Conservation (phyloP, 164 flowering plant species). For the Liriodendron chinense region DNA sequence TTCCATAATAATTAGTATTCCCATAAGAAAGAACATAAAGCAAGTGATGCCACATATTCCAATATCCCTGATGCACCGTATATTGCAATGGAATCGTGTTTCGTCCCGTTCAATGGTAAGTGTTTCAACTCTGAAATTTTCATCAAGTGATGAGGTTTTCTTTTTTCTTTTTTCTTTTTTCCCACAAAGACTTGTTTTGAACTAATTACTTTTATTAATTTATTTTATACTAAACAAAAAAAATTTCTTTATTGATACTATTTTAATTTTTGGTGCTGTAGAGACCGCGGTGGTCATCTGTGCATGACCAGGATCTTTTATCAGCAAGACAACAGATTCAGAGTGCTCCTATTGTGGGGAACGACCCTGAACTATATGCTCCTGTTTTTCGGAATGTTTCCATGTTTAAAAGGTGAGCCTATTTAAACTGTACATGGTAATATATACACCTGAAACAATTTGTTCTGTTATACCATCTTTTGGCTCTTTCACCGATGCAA, state of each 20-base stretch:
- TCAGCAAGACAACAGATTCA: conserved; percentile 6
- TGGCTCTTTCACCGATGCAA: too few species aligned
- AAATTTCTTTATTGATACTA: not conserved
- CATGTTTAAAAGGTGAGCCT: conserved; percentile 9
- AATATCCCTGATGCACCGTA: not conserved
- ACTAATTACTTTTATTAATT: not conserved
- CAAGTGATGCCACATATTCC: conserved; percentile 4
- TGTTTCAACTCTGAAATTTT: conserved; percentile 6
- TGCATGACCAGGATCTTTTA: conserved; percentile 11
- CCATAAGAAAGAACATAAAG: conserved; percentile 10
- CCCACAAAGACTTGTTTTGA: not conserved
- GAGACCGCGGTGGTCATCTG: conserved; percentile 17
- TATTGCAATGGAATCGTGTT: not conserved
- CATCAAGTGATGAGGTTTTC: not conserved
- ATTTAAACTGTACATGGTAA: too few species aligned
- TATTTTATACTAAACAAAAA: not conserved
- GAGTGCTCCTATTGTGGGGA: conserved; percentile 15
- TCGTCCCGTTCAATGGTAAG: conserved; percentile 11
- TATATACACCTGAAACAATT: too few species aligned
- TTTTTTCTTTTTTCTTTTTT: not conserved
- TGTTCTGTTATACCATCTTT: too few species aligned
- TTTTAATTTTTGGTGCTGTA: not conserved
- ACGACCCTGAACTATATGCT: conserved; percentile 9
- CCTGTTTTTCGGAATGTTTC: conserved; percentile 15
- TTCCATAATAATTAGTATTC: not conserved